These are phyloP conservation scores for Yamadazyma dendronema DNA, from an alignment of 1,139 yeast species.

Conservation along the genomic window DNA sequence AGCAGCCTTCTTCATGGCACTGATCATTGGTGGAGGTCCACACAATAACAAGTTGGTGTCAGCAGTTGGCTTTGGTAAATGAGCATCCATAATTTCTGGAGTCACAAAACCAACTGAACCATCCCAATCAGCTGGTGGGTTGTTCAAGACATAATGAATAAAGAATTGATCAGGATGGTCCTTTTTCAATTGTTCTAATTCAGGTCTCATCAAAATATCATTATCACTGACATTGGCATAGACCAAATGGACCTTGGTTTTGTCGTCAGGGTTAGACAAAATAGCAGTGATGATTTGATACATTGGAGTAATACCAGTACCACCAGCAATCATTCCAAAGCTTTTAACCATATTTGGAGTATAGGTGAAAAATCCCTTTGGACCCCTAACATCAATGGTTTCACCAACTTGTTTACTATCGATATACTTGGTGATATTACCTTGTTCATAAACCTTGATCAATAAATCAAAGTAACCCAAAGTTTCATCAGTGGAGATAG, in stretches of 20 bases:
- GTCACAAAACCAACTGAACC: conserved; percentile 66
- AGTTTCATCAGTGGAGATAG: conserved; percentile 82
- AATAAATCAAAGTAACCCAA: conserved; percentile 86
- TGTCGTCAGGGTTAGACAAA: conserved; percentile 72
- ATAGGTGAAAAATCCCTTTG: conserved; percentile 89
- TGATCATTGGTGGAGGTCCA: conserved; percentile 87
- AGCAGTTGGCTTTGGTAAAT: conserved; percentile 60
- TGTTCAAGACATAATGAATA: conserved; percentile 78
- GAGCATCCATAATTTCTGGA: conserved; percentile 58
- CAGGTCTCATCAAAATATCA: conserved; percentile 76
- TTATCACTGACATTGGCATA: conserved; percentile 76
- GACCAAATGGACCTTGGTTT: conserved; percentile 76
- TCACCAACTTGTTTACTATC: conserved; percentile 58
- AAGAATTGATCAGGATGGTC: conserved; percentile 73
- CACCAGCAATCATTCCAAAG: conserved; percentile 89
- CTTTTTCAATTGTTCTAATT: conserved; percentile 64
- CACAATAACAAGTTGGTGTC: conserved; percentile 77
- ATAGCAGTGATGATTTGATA: conserved; percentile 77
- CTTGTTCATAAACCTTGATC: conserved; percentile 89
- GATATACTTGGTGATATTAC: conserved; percentile 80
- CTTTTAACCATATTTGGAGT: conserved; percentile 77
- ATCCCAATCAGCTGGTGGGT: conserved; percentile 50
- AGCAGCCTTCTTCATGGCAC: conserved; percentile 85
- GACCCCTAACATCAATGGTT: conserved; percentile 65
- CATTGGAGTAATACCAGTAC: conserved; percentile 94